Base-by-base conservation (phyloP, 805 yeast species). In the Yarrowia sp. region DNA sequence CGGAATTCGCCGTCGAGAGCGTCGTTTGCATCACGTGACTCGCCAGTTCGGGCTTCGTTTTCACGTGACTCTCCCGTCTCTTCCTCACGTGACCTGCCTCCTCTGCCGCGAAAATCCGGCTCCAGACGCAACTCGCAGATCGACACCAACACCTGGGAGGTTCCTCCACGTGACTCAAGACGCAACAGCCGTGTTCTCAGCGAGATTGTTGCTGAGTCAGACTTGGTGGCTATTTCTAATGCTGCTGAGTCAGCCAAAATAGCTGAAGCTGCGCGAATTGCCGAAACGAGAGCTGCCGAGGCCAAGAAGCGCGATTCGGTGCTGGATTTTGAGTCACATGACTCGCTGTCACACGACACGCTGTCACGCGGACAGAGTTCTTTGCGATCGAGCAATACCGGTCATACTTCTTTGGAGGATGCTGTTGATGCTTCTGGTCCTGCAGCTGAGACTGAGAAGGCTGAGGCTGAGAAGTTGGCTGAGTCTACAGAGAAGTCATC, bases 381-480 rank as follows among this genome's bases (percentile, higher is more conserved):
- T 6, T 4, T 32, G 3, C 39, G 56, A 4, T 47, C 56, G 1
- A 47, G 56, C 9, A 47, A 47, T 12, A 47, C 56, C 9, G 56
- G 56, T 9, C 56, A 47, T 14, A 47, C 56, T 24, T 53, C 60
- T 16, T 53, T 38, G 12, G 60, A 36, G 25, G 16, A n/a, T n/a
- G n/a, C n/a, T n/a, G n/a, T n/a, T n/a, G n/a, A n/a, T n/a, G n/a
- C n/a, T n/a, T n/a, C n/a, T n/a, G n/a, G n/a, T n/a, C n/a, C n/a
- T n/a, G n/a, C n/a, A n/a, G n/a, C n/a, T n/a, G n/a, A n/a, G n/a
- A n/a, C n/a, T n/a, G n/a, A n/a, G n/a, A n/a, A n/a, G n/a, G n/a
- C n/a, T n/a, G n/a, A n/a, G n/a, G n/a, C n/a, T n/a, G n/a, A n/a
- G n/a, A n/a, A n/a, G n/a, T n/a, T n/a, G n/a, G n/a, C n/a, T n/a